A percentile compares a stretch with the other conserved stretches of the same genome.
phyloP scores from a whole-genome alignment of 495 filamentous ascomycete genomes.

The Diplogelasinospora grovesii region DNA sequence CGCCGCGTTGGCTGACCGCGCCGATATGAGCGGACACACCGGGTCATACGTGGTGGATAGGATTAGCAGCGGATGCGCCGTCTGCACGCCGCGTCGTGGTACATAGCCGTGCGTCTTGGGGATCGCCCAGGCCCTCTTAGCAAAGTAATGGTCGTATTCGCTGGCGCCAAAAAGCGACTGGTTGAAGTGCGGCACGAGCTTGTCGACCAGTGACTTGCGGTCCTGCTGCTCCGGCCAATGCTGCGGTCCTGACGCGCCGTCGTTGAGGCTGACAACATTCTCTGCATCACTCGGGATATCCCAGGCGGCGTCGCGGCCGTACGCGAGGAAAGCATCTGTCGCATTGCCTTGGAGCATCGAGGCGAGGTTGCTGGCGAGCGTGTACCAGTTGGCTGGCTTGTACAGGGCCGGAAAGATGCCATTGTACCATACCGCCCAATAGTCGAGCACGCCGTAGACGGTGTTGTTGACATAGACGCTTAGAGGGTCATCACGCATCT shows the following conservation, averaged over 20 bases:
- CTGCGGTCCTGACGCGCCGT: slow-evolving; percentile 21
- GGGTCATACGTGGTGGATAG: slow-evolving; percentile 40
- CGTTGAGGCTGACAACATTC: slow-evolving; percentile 26
- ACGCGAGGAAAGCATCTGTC: slow-evolving; percentile 32
- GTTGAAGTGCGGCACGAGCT: slow-evolving; percentile 25
- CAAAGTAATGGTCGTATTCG: slow-evolving; percentile 23
- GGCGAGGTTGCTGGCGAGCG: slow-evolving; percentile 29
- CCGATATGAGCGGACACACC: slow-evolving; percentile 36
- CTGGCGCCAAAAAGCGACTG: slow-evolving; percentile 16
- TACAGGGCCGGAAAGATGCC: slow-evolving; percentile 34
- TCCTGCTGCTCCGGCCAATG: slow-evolving; percentile 26
- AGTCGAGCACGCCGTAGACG: slow-evolving; percentile 31
- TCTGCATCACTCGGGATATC: slow-evolving; percentile 10
- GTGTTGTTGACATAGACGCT: slow-evolving; percentile 37
- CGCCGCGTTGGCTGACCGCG: slow-evolving; percentile 28
- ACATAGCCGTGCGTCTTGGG: slow-evolving; percentile 33
- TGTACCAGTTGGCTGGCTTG: slow-evolving; percentile 28
- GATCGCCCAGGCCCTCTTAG: slow-evolving; percentile 32
- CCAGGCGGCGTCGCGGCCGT: slow-evolving; percentile 13
- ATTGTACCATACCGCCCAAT: slow-evolving; percentile 26
- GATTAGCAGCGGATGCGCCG: slow-evolving; percentile 34
- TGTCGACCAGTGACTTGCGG: slow-evolving; percentile 16
- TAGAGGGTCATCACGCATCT: slow-evolving; percentile 27
- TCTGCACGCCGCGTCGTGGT: slow-evolving; percentile 25
- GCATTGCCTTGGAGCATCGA: slow-evolving; percentile 35